Evolutionary conservation across 2,329 filamentous ascomycete species (phyloP).

Genomic region (Penicillium corylophilum): DNA sequence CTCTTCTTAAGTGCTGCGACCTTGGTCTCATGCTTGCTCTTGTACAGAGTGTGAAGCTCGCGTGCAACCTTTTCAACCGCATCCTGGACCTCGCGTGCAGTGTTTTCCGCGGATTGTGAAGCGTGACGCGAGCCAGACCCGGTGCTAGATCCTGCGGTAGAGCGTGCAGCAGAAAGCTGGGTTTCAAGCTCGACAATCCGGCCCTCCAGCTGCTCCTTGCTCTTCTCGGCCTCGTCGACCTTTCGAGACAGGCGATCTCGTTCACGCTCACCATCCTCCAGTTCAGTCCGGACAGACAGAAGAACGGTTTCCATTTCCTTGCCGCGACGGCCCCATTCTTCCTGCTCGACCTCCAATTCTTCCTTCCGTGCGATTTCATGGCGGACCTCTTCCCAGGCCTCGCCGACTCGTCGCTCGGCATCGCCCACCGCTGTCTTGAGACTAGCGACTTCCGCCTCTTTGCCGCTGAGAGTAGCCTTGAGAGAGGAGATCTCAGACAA

Average conservation of each 20-base stretch:
- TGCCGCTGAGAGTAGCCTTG: conserved; percentile 85
- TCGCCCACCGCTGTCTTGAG: conserved; percentile 85
- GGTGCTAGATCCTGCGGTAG: conserved; percentile 31
- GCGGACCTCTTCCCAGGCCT: conserved; percentile 77
- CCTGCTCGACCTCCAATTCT: conserved; percentile 70
- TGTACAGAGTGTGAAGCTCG: conserved; percentile 90
- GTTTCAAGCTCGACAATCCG: conserved; percentile 48
- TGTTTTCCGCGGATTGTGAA: conserved; percentile 47
- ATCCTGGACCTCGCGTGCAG: conserved; percentile 70
- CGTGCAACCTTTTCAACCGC: conserved; percentile 89
- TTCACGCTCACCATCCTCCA: conserved; percentile 74
- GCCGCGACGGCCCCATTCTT: conserved; percentile 79
- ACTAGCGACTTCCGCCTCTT: conserved; percentile 85
- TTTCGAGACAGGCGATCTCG: conserved; percentile 74
- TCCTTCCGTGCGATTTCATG: conserved; percentile 73
- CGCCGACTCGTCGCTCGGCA: conserved; percentile 86
- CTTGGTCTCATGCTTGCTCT: conserved; percentile 95
- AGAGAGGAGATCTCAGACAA: conserved; percentile 93
- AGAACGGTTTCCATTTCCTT: conserved; percentile 83
- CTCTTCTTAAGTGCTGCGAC: conserved; percentile 80
- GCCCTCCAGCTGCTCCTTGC: conserved; percentile 46
- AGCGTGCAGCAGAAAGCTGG: conserved; percentile 45
- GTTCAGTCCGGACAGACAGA: conserved; percentile 76
- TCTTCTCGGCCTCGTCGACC: conserved; percentile 72
- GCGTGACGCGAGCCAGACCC: conserved; percentile 27